A percentile compares a stretch with the other conserved stretches of the same genome.
phyloP scores from a whole-genome alignment of 345 rosid species.

The Arabis alpina region DNA sequence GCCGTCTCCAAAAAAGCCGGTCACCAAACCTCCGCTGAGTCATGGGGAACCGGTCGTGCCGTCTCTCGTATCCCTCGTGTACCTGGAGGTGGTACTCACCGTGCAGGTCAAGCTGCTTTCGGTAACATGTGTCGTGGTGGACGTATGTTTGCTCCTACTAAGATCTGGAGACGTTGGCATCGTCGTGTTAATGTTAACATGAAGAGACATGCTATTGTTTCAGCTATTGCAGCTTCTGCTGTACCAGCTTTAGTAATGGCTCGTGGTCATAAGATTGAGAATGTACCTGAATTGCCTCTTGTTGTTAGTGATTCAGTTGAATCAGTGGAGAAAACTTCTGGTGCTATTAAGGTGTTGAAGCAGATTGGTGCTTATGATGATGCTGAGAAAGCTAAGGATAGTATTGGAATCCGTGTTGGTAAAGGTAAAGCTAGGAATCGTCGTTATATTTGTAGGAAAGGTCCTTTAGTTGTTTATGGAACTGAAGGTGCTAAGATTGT shows the following conservation, averaged over 20 bases:
- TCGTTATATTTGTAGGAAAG: slow-evolving; percentile 83
- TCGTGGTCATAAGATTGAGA: slow-evolving; percentile 82
- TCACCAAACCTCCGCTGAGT: slow-evolving; percentile 97
- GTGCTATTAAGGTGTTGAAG: slow-evolving; percentile 78
- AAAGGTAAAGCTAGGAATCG: slow-evolving; percentile 94
- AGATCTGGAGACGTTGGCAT: slow-evolving; percentile 99
- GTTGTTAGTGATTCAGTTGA: slow-evolving; percentile 79
- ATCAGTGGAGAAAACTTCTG: slow-evolving; percentile 75
- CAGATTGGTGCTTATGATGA: slow-evolving; percentile 88
- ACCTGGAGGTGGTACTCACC: slow-evolving; percentile 97
- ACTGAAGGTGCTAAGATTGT: slow-evolving; percentile 81
- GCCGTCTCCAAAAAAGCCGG: slow-evolving; percentile 88
- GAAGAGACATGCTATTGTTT: slow-evolving; percentile 83
- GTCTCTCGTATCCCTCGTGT: slow-evolving; percentile 99
- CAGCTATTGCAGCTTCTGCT: slow-evolving; percentile 88
- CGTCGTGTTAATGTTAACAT: slow-evolving; percentile 82
- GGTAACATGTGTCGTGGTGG: slow-evolving; percentile 99
- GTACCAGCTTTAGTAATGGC: slow-evolving; percentile 86
- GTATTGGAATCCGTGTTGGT: slow-evolving; percentile 82
- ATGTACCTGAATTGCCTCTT: slow-evolving; percentile 84
- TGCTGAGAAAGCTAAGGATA: slow-evolving; percentile 89
- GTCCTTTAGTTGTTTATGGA: slow-evolving; percentile 85
- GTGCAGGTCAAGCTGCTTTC: slow-evolving; percentile 97
- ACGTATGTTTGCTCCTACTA: slow-evolving; percentile 98
- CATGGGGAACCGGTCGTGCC: slow-evolving; percentile 98